phyloP scores from a whole-genome alignment of 495 filamentous ascomycete genomes.

The Chaetomium tenue region DNA sequence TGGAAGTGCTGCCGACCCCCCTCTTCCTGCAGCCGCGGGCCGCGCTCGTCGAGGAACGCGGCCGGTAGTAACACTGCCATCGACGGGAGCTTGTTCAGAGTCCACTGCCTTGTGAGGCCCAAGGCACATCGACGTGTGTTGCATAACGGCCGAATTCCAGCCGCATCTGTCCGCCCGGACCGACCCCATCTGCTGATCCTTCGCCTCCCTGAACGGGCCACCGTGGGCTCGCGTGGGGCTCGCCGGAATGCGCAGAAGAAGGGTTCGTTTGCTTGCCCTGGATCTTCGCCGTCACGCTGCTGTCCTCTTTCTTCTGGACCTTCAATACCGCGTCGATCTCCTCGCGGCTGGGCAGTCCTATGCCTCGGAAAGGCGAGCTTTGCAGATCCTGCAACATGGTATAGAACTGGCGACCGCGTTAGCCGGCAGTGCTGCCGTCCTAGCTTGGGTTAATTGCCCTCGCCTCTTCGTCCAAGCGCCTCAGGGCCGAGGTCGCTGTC shows the following conservation, averaged over 20 bases:
- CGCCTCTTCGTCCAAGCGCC: slow-evolving; percentile 7
- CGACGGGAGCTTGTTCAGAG: too few species aligned
- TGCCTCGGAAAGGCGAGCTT: background rate
- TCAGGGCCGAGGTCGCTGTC: slow-evolving; percentile 1
- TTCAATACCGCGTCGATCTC: too few species aligned
- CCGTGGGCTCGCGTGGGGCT: background rate
- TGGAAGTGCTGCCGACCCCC: background rate
- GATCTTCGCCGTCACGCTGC: too few species aligned
- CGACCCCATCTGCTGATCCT: background rate
- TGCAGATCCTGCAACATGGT: background rate
- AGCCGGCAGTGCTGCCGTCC: slow-evolving; percentile 3
- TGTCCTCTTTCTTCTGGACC: too few species aligned
- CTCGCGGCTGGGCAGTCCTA: background rate
- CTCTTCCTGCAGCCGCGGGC: background rate
- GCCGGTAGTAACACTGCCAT: too few species aligned
- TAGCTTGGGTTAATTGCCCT: slow-evolving; percentile 5
- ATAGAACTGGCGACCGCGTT: slow-evolving; percentile 1
- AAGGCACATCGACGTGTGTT: too few species aligned
- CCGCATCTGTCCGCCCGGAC: too few species aligned
- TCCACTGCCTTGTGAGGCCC: too few species aligned
- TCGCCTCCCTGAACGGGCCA: background rate
- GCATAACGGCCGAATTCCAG: too few species aligned
- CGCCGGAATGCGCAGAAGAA: too few species aligned
- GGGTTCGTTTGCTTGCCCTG: too few species aligned
- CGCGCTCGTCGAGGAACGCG: too few species aligned